Base-by-base conservation (phyloP, 2,329 filamentous ascomycete genomes). In the Aspergillus proliferans region DNA sequence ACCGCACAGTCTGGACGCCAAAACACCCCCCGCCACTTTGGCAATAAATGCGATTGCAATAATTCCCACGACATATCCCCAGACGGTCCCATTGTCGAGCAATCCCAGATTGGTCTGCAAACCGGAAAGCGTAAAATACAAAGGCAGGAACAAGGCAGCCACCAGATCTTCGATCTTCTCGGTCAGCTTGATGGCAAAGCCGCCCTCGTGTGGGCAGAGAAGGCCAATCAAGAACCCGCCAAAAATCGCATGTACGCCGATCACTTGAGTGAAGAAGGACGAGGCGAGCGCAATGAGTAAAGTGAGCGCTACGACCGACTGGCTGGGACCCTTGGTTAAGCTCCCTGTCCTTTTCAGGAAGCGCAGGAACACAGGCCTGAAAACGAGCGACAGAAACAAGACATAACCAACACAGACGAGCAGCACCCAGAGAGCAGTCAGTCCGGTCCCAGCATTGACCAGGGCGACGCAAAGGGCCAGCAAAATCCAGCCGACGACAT, bases 161-260 rank as follows among this genome's bases (percentile, higher is more conserved):
- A 96, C 85, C 9, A 96, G 73, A 77, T 97, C 92, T 67, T 97
- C 92, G 51, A 97, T 85, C 75, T 96, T 96, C 64, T 95, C 90
- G 0, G 89, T 93, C 38, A 95, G 75, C 57, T 91, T 91, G 69
- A 95, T 93, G 19, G 88, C 87, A 62, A 95, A 95, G 24, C 90
- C 88, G 44, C 87, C 86, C 50, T 95, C 87, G 62, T 93, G 90
- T 0, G 91, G 92, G 58, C 90, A 90, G 49, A 97, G 93, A 22
- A 97, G 68, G 1, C 92, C 92, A 39, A 92, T 82, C 50, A 96
- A 76, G 65, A 97, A 97, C 3, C 86, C 90, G 39, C 92, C 92
- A 61, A 97, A 97, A 64, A 97, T 96, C 48, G 92, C 82, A 66
- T 97, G 92, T 1, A 96, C 84, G 43, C 92, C 92, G 62, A 97